phyloP scores from a whole-genome alignment of 164 flowering plant genomes.

The Magnolia officinalis region DNA sequence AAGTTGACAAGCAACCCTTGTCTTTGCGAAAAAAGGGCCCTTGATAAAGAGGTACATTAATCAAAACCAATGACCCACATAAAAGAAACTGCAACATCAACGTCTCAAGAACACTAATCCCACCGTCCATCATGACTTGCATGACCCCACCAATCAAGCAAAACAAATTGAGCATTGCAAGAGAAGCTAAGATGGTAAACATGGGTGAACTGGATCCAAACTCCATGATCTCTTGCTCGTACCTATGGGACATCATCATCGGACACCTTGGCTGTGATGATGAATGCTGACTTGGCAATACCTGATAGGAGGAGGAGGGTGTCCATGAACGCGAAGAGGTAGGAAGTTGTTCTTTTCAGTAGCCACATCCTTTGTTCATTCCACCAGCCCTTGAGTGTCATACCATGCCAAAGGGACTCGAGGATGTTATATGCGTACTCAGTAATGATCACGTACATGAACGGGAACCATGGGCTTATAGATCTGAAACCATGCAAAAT shows the following conservation, averaged over 20 bases:
- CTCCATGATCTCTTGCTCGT: slow-evolving; percentile 29
- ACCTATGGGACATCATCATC: slow-evolving; percentile 25
- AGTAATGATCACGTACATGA: slow-evolving; percentile 39
- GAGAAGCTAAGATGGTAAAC: slow-evolving; percentile 26
- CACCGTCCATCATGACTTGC: slow-evolving; percentile 12
- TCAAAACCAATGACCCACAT: slow-evolving; percentile 18
- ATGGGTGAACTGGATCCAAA: slow-evolving; percentile 29
- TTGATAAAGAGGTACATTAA: slow-evolving; percentile 26
- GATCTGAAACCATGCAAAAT: slow-evolving; percentile 29
- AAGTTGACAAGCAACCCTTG: slow-evolving; percentile 22
- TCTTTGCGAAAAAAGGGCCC: slow-evolving; percentile 31
- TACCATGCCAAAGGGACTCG: slow-evolving; percentile 41
- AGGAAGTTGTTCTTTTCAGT: slow-evolving; percentile 21
- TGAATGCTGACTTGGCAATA: slow-evolving; percentile 15
- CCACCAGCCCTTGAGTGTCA: slow-evolving; percentile 39
- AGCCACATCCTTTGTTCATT: slow-evolving; percentile 25
- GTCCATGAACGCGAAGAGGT: slow-evolving; percentile 20
- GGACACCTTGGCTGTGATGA: slow-evolving; percentile 23
- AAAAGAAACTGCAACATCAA: slow-evolving; percentile 19
- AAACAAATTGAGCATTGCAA: slow-evolving; percentile 25
- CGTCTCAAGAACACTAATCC: slow-evolving; percentile 6
- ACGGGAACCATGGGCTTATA: slow-evolving; percentile 64
- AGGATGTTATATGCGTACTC: slow-evolving; percentile 28
- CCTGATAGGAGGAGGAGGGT: slow-evolving; percentile 19
- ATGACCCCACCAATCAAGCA: slow-evolving; percentile 9